phyloP scores from a whole-genome alignment of 2,329 filamentous ascomycete genomes.

The Monascus ruber region DNA sequence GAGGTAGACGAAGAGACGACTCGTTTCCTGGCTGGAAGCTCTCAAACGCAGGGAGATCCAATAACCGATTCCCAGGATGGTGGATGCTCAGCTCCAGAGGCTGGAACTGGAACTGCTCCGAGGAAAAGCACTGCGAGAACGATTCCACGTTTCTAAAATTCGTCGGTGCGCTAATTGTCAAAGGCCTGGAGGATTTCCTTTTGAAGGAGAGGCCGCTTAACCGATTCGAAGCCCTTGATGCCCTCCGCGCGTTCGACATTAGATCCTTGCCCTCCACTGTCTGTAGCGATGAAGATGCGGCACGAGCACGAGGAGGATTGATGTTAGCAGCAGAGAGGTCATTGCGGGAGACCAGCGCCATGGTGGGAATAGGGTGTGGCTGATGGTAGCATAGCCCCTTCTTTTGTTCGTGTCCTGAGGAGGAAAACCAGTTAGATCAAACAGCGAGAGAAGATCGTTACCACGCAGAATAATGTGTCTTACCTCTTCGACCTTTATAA shows the following conservation, averaged over 20 bases:
- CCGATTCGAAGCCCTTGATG: conserved; percentile 27
- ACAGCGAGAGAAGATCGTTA: no score
- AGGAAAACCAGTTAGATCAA: conserved; percentile 1
- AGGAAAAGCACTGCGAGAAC: conserved; percentile 7
- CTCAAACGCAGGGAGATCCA: conserved; percentile 35
- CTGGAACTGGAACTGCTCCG: conserved; percentile 17
- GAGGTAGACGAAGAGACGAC: conserved; percentile 18
- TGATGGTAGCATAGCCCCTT: conserved; percentile 36
- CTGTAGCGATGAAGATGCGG: conserved; percentile 30
- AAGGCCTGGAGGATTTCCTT: conserved; percentile 19
- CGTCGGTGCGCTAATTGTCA: conserved; percentile 32
- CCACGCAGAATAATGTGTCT: no score
- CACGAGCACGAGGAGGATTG: conserved; percentile 15
- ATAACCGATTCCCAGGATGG: conserved; percentile 31
- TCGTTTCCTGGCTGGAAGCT: conserved; percentile 20
- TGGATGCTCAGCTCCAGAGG: conserved; percentile 39
- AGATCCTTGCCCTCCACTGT: conserved; percentile 27
- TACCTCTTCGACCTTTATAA: conserved; percentile 5
- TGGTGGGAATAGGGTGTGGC: conserved; percentile 35
- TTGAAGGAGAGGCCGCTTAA: conserved; percentile 27
- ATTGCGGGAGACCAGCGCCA: conserved; percentile 34
- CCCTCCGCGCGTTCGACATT: conserved; percentile 2
- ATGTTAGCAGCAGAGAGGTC: conserved; percentile 24
- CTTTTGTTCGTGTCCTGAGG: conserved; percentile 4
- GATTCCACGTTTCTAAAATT: conserved; percentile 30